Evolutionary conservation across 805 yeast species (phyloP).

Genomic region (Sungouiella thailandica): DNA sequence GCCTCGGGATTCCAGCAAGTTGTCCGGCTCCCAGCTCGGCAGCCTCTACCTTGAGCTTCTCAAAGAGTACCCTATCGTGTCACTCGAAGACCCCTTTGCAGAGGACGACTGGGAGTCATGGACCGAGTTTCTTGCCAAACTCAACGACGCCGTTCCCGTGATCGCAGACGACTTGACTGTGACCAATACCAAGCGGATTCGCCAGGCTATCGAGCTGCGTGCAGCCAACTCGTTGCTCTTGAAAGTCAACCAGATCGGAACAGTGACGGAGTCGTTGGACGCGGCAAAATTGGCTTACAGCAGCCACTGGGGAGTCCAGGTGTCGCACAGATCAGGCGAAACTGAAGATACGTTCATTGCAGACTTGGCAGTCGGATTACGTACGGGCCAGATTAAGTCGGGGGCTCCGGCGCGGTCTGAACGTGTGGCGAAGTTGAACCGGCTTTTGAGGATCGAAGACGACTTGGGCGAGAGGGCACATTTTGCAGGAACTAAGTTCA

Average conservation of each 20-base stretch:
- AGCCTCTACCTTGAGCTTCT: conserved; percentile 13
- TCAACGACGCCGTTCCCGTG: conserved; percentile 12
- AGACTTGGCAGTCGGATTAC: conserved; percentile 19
- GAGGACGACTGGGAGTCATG: conserved; percentile 23
- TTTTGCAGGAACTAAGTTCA: conserved; percentile 15
- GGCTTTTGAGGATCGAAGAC: conserved; percentile 20
- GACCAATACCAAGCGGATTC: conserved; percentile 17
- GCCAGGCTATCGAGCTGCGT: conserved; percentile 16
- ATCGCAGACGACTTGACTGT: conserved; percentile 22
- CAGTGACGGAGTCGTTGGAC: conserved; percentile 16
- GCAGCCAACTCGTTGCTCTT: conserved; percentile 18
- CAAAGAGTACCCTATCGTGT: conserved; percentile 18
- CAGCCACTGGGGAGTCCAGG: conserved; percentile 19
- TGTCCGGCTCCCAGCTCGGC: conserved; percentile 18
- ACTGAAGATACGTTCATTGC: conserved; percentile 22
- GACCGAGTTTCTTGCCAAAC: conserved; percentile 12
- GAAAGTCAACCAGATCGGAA: conserved; percentile 21
- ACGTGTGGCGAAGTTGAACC: conserved; percentile 20
- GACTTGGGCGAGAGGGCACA: conserved; percentile 16
- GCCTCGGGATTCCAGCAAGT: conserved; percentile 13
- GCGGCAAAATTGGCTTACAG: conserved; percentile 14
- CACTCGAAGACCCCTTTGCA: conserved; percentile 20
- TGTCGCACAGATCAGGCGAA: conserved; percentile 22
- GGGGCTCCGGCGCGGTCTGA: conserved; percentile 23
- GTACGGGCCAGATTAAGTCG: conserved; percentile 19